A percentile compares a stretch with the other conserved stretches of the same genome.
These are phyloP conservation scores for Penicillium verrucosum DNA, from an alignment of 2,329 filamentous ascomycete species.

Conservation along the genomic window DNA sequence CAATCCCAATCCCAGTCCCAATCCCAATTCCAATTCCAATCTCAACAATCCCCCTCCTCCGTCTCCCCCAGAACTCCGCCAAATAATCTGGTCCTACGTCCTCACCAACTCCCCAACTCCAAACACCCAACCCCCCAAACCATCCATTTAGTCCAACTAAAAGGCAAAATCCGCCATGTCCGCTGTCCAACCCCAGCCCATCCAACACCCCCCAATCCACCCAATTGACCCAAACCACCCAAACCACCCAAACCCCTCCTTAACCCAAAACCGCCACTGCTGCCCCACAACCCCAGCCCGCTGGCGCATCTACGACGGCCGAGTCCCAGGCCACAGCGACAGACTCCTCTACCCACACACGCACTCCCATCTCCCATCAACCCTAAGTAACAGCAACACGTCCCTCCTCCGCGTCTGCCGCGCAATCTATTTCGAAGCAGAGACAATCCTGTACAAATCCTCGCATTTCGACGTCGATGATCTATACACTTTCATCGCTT, in stretches of 20 bases:
- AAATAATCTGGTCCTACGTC: constrained; percentile 39
- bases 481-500: constrained; percentile 37
- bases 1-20: neutral
- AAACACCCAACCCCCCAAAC: constrained; percentile 15
- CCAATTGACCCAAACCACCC: neutral
- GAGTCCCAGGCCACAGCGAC: constrained; percentile 17
- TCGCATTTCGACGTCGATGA: constrained; percentile 37
- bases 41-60: constrained; percentile 23
- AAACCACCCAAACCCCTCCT: constrained; percentile 15
- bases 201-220: neutral
- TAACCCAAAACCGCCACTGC: constrained; percentile 32
- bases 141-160: constrained; percentile 38
- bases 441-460: constrained; percentile 28
- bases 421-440: constrained; percentile 35
- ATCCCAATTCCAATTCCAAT: constrained; percentile 7
- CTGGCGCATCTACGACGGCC: constrained; percentile 28
- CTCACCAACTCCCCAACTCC: constrained; percentile 25
- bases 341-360: constrained; percentile 38
- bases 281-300: constrained; percentile 33
- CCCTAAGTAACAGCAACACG: constrained; percentile 24
- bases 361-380: constrained; percentile 21
- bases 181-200: constrained; percentile 20
- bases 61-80: constrained; percentile 36
- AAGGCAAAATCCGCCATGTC: constrained; percentile 36
- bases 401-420: constrained; percentile 34